Conservation (phyloP, 2,329 filamentous ascomycete species). For the Pseudopyricularia javanii region DNA sequence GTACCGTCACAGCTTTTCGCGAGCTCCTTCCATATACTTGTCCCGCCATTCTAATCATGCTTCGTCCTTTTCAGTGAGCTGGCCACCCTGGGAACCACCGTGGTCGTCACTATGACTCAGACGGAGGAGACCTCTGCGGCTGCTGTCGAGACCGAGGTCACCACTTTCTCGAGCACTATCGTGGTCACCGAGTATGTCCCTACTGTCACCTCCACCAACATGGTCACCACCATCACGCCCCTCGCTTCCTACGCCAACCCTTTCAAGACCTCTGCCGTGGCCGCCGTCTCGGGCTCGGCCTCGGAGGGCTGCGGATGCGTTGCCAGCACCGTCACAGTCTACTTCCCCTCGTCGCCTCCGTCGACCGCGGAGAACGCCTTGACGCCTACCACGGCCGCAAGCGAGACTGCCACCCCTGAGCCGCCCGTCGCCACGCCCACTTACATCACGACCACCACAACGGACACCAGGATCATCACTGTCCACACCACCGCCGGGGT, state of each 20-base stretch:
- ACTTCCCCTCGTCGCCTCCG: not conserved
- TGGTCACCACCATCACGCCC: not conserved
- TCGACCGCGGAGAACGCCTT: not conserved
- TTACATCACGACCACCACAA: not conserved
- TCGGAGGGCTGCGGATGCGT: not conserved
- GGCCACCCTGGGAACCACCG: not conserved
- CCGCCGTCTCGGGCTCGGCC: not conserved
- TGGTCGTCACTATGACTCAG: not conserved
- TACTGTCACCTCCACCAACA: not conserved
- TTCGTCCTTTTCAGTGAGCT: not conserved
- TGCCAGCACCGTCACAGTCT: not conserved
- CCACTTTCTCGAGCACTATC: not conserved
- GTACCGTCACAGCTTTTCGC: not conserved
- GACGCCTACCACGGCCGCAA: not conserved
- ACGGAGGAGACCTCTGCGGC: not conserved
- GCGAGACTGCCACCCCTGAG: not conserved
- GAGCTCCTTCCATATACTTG: too few species aligned
- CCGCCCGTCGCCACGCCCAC: not conserved
- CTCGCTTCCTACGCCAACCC: not conserved
- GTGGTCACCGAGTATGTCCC: conserved; percentile 1
- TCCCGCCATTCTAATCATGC: not conserved
- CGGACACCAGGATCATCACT: conserved; percentile 1
- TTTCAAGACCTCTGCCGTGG: not conserved
- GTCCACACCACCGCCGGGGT: not conserved
- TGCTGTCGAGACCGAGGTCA: not conserved